Evolutionary conservation across 2,329 filamentous ascomycete genomes (phyloP).

Genomic region (Cordyceps cicadae): DNA sequence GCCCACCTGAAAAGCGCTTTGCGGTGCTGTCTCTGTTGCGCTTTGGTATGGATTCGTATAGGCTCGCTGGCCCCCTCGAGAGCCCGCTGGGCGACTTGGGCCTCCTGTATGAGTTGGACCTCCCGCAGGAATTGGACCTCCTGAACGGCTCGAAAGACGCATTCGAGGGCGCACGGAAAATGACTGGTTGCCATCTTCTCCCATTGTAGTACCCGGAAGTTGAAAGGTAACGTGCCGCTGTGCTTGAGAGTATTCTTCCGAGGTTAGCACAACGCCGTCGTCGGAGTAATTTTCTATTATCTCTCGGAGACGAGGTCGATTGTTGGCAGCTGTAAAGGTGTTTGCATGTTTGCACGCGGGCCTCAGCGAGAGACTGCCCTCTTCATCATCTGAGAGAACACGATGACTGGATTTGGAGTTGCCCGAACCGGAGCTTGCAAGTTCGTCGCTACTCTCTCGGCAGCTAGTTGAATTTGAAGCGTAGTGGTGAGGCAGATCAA

Average conservation of each 20-base stretch:
- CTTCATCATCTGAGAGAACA: background rate
- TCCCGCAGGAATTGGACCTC: background rate
- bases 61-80: background rate
- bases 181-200: conserved; percentile 8
- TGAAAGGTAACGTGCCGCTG: conserved; percentile 14
- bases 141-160: background rate
- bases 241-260: conserved; percentile 11
- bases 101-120: too few relatives aligned
- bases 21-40: background rate
- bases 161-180: background rate
- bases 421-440: background rate
- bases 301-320: conserved; percentile 20
- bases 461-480: background rate
- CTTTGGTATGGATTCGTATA: background rate
- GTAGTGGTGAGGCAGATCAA: conserved; percentile 23
- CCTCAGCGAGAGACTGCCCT: conserved; percentile 6
- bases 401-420: background rate
- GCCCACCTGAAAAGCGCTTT: conserved; percentile 14
- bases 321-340: conserved; percentile 17
- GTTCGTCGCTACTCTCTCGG: background rate
- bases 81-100: background rate
- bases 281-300: conserved; percentile 21
- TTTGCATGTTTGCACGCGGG: conserved; percentile 19
- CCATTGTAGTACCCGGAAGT: conserved; percentile 7
- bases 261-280: conserved; percentile 4